Evolutionary conservation across 192 early-diverging fungal species (phyloP), one percentile per base, ranked within the genome.

Genomic region (Gryganskiella cystojenkinii): DNA sequence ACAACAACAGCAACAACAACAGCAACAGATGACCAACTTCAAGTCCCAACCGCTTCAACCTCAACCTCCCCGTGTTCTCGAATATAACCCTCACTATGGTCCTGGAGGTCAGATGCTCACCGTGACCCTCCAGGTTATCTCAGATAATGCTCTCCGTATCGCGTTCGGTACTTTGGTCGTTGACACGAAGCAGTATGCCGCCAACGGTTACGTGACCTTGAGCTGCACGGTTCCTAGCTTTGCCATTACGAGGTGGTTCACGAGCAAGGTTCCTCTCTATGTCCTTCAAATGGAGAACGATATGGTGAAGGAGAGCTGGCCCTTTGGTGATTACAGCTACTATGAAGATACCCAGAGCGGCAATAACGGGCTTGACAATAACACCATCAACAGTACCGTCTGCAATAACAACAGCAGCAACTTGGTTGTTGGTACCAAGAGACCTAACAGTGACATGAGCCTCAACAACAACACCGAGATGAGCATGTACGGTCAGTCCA

Each of bases 121-220:
- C 10, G 81, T 81, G 7, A 73, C 80, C 24, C 54, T 85, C 8
- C 81, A 85, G 42, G 56, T 49, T 20, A 60, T 45, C 37, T 33
- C 79, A 27, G 57, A 70, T 10, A 64, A 49, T 13, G 24, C 67
- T n/a, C 69, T 86, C 40, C 83, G 83, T n/a, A 54, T 86, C 10
- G 83, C 67, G 9, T 86, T 86, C 53, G 85, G 85, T n/a, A 69
- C 70, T 6, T 59, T 86, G 15, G 79, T 84, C 19, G 81, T 86
- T 11, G 85, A 86, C 25, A 86, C 85, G 2, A 84, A 82, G 37
- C 85, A 82, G 34, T 76, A 82, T 45, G 79, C 70, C 22, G 70
- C 70, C 55, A 79, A 82, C 52, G 79, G 79, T 49, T 72, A 79
- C 27, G 75, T 78, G 15, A 80, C 85, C 5, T 70, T 86, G 24